These are phyloP conservation scores for Zoysia japonica DNA, from an alignment of 176 grass and related monocot species.

Conservation along the genomic window DNA sequence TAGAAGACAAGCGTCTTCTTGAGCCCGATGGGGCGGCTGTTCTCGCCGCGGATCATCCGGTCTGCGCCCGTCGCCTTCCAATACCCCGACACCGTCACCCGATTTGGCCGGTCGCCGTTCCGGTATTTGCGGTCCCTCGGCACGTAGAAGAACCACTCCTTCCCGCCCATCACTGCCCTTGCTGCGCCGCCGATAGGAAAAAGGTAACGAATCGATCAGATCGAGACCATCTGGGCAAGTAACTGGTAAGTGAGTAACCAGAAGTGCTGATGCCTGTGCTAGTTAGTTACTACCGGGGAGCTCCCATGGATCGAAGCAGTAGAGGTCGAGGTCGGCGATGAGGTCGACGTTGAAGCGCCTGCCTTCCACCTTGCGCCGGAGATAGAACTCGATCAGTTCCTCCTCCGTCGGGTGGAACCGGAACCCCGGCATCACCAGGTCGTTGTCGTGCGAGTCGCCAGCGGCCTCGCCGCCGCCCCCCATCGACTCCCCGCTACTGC, in stretches of 20 bases:
- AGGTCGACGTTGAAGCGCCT: conserved; percentile 86
- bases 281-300: conserved; percentile 55
- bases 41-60: conserved; percentile 78
- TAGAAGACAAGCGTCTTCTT: conserved; percentile 99
- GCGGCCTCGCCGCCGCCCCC: not conserved
- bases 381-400: conserved; percentile 95
- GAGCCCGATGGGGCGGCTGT: conserved; percentile 76
- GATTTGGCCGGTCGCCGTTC: conserved; percentile 95
- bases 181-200: conserved; percentile 35
- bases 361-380: conserved; percentile 90
- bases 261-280: not conserved
- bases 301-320: conserved; percentile 87
- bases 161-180: conserved; percentile 92
- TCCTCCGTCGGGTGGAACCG: conserved; percentile 98
- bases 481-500: not conserved
- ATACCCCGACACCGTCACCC: conserved; percentile 94
- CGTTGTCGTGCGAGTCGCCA: conserved; percentile 58
- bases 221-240: not conserved
- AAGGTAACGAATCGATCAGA: not conserved
- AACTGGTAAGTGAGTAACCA: not conserved
- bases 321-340: conserved; percentile 90
- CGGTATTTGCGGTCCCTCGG: conserved; percentile 91
- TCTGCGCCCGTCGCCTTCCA: conserved; percentile 98
- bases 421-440: conserved; percentile 82
- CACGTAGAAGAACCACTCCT: conserved; percentile 99